phyloP scores from a whole-genome alignment of 495 filamentous ascomycete species.

The Tetracladium setigerum region DNA sequence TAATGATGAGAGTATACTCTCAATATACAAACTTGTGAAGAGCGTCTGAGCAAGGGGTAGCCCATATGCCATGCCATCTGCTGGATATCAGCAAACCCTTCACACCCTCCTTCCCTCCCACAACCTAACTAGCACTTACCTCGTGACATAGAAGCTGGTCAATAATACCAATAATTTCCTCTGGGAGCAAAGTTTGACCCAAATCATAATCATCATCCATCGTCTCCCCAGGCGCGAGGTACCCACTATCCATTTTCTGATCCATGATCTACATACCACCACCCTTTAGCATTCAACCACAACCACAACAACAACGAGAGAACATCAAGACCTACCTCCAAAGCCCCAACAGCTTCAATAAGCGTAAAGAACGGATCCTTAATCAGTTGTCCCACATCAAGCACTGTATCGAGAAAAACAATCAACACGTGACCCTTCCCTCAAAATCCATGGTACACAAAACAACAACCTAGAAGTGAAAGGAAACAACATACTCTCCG shows the following conservation, averaged over 20 bases:
- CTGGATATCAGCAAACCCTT: slow-evolving; percentile 15
- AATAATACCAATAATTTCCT: slow-evolving; percentile 86
- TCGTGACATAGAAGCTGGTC: slow-evolving; percentile 88
- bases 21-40: slow-evolving; percentile 90
- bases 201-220: slow-evolving; percentile 85
- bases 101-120: slow-evolving; percentile 5
- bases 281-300: neutral
- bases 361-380: slow-evolving; percentile 93
- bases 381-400: slow-evolving; percentile 73
- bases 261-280: slow-evolving; percentile 91
- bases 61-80: slow-evolving; percentile 97
- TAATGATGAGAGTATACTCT: slow-evolving; percentile 66
- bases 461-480: neutral
- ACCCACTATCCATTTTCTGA: slow-evolving; percentile 95
- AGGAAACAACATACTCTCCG: slow-evolving; percentile 46
- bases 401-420: slow-evolving; percentile 38
- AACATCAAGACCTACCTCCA: slow-evolving; percentile 67
- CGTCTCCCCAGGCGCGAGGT: slow-evolving; percentile 63
- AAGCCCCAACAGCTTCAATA: slow-evolving; percentile 86
- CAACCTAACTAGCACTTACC: slow-evolving; percentile 35
- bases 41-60: slow-evolving; percentile 87
- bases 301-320: neutral
- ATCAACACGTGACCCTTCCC: slow-evolving; percentile 22
- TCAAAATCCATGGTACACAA: too few relatives aligned
- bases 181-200: slow-evolving; percentile 55